Evolutionary conservation across 139 green algal genomes (phyloP), one percentile per base, ranked within the genome.

Genomic region (Dunaliella primolecta): DNA sequence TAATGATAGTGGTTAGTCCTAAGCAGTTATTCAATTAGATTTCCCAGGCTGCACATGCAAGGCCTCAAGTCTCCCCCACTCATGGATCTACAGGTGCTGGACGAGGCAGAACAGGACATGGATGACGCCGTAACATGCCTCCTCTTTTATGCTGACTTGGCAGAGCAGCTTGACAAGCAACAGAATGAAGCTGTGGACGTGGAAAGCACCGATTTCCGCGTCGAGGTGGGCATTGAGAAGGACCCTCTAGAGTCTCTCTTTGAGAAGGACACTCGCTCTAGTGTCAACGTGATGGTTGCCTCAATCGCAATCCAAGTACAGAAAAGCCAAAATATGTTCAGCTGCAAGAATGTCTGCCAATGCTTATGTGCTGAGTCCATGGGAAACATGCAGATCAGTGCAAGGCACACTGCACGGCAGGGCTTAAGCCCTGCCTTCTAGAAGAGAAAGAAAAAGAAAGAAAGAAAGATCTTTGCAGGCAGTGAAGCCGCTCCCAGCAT

Each of bases 91-190:
- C 46, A 64, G 46, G 46, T 64, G 7, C 46, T 98, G 7, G 91
- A 94, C 1, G 95, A 98, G 91, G 88, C 94, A 11, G 92, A 95
- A 81, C 97, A 93, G 94, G 95, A 98, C 88, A 93, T 98, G 87
- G 93, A 95, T 82, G 93, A 94, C 75, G 92, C 94, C 35, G 93
- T 92, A 0, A 84, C 70, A 11, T 95, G 92, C 86, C 96, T 97
- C 79, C 90, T 95, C 34, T 98, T 94, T 86, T 98, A 97, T 74
- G 93, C 95, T 3, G 92, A 84, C 24, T 91, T 97, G 78, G 95
- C 95, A 2, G 95, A 97, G 89, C 84, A 93, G 86, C 90, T 97
- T 83, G 95, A 98, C 77, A 83, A 24, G 34, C 83, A 88, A 77
- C 92, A 97, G 86, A 78, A 84, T 37, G 64, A 78, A 74, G 56